Evolutionary conservation across 192 early-diverging fungal species (phyloP), one percentile per base, ranked within the genome.

Genomic region (Linderina pennispora): DNA sequence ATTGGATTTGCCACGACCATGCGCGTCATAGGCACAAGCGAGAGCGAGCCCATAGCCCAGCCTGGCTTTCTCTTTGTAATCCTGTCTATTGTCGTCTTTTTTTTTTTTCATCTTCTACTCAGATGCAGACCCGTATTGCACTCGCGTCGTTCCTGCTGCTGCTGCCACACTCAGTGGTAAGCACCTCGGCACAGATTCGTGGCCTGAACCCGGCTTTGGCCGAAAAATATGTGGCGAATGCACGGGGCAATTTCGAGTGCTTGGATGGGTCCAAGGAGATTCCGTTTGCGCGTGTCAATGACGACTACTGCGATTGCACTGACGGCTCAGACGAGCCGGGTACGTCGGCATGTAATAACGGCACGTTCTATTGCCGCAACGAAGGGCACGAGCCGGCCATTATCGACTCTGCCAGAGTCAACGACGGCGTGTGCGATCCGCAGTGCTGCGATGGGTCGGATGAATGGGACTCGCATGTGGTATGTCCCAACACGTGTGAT

Each of bases 361-460:
- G 79, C 2, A 31, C 40, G 2, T 99, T 96, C 50, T 87, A 90
- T 49, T 99, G 96, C 44, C 58, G 47, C 8, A 97, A 99, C 50
- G 41, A 45, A 7, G 86, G 88, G 0, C 88, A 97, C 51, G 49
- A 80, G 5, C 79, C 86, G 0, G 62, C 80, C 0, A 50, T 55
- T 15, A 87, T 98, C 28, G 66, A 68, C 15, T 75, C 83, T 0
- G 78, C 70, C 8, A 77, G 78, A 13, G 91, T 99, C 22, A 94
- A 97, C 60, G 94, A 99, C 68, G 92, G 94, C 14, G 76, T 96
- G 11, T 99, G 96, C 57, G 96, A 94, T 52, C 77, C 79, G 9
- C 82, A 90, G 36, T 98, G 96, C 65, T 99, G 96, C 64, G 96
- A 99, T 55, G 96, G 96, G 7, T 85, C 86, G 0, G 94, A 97